phyloP scores from a whole-genome alignment of 306 rosid genomes.

The Glycyrrhiza uralensis region DNA sequence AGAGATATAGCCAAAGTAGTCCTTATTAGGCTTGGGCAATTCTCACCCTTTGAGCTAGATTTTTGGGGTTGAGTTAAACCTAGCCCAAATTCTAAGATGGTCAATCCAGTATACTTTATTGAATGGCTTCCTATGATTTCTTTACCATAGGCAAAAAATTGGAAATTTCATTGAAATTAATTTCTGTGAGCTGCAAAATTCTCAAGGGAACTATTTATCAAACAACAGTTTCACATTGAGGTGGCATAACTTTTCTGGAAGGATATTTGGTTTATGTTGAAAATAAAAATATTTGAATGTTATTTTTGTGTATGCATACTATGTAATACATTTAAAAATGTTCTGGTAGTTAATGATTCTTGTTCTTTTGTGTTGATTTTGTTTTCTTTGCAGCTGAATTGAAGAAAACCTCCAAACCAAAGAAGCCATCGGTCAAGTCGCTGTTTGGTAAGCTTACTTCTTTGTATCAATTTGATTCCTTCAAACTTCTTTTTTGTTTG shows the following conservation, averaged over 20 bases:
- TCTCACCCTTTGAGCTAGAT: no score
- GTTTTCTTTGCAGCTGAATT: conserved; percentile 58
- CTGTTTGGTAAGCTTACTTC: conserved; percentile 61
- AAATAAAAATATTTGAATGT: background rate
- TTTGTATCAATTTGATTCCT: background rate
- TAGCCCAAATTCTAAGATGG: no score
- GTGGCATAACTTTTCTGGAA: background rate
- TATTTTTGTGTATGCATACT: background rate
- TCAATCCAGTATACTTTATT: background rate
- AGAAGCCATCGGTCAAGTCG: conserved; percentile 74
- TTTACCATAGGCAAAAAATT: background rate
- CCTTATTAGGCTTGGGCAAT: no score
- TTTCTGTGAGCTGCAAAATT: background rate
- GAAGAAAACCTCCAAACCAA: conserved; percentile 67
- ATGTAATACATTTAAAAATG: background rate
- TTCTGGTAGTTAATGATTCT: background rate
- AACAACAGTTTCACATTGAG: background rate
- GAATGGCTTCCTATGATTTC: background rate
- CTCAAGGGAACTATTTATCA: background rate
- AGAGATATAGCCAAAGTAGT: no score
- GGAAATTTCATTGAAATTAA: background rate
- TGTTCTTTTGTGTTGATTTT: background rate
- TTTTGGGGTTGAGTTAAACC: no score
- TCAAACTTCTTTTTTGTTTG: background rate
- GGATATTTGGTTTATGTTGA: background rate